Conservation (phyloP, 345 rosid genomes). For the Durio zibethinus region DNA sequence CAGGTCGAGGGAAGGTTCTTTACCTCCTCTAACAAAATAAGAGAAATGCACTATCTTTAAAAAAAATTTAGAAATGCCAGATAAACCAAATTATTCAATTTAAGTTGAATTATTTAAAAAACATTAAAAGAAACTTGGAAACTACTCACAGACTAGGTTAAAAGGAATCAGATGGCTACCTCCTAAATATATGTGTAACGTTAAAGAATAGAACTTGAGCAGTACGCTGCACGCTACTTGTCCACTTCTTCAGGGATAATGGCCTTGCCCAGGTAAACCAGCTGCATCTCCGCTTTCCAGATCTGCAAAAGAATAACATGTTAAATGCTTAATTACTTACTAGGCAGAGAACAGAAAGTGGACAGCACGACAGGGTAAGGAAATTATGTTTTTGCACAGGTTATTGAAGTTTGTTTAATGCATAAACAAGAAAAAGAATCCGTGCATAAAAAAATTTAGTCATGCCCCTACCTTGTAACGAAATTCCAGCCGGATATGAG, state of each 20-base stretch:
- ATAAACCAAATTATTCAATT: neutral
- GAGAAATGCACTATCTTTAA: neutral
- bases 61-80: neutral
- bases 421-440: neutral
- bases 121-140: neutral
- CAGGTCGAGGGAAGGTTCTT: constrained; percentile 1
- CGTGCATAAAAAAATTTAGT: neutral
- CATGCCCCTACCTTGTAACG: constrained; percentile 63
- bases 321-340: neutral
- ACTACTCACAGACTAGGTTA: neutral
- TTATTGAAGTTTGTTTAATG: neutral
- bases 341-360: neutral
- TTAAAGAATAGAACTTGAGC: neutral
- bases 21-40: constrained; percentile 10
- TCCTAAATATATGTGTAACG: neutral
- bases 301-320: constrained; percentile 41
- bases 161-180: constrained; percentile 20
- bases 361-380: neutral
- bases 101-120: neutral
- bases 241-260: constrained; percentile 51
- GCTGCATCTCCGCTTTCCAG: constrained; percentile 94
- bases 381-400: neutral
- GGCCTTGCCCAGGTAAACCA: constrained; percentile 70
- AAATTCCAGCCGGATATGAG: constrained; percentile 93
- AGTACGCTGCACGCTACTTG: constrained; percentile 29